Base-by-base conservation (phyloP, 2,329 filamentous ascomycete genomes). In the Thielaviopsis euricoi region DNA sequence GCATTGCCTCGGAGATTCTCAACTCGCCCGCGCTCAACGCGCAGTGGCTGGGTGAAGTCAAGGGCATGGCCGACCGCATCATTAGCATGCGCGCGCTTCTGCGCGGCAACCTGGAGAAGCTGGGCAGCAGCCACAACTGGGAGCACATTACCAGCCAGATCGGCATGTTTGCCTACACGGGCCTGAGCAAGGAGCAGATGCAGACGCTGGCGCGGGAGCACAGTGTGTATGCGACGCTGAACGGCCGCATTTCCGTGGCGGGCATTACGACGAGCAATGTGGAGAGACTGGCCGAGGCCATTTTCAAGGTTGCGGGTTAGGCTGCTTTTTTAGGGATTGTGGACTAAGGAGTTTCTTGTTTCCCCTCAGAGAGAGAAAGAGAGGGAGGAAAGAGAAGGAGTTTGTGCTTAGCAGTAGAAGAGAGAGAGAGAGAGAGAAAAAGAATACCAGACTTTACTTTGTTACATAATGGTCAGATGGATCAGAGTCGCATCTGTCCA, bases 111-210 rank as follows among this genome's bases (percentile, higher is more conserved):
- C 83, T 98, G 58, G 88, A 96, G 81, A 85, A 87, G 73, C 82
- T 96, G 62, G 91, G 91, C 70, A 93, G 87, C 78, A 89, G 89
- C 80, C 89, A 94, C 74, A 88, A 97, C 78, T 98, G 93, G 93
- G 87, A 85, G 71, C 93, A 98, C 79, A 98, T 98, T 74, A 97
- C 93, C 65, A 90, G 80, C 74, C 89, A 95, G 81, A 98, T 98
- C 67, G 93, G 93, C 76, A 98, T 98, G 93, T 98, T 98, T 69
- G 91, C 93, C 66, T 98, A 95, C 80, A 98, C 93, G 56, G 93
- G 93, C 62, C 77, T 98, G 67, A 91, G 79, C 66, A 76, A 90
- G 58, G 85, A 91, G 74, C 87, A 96, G 76, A 96, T 97, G 88
- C 86, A 91, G 58, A 76, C 76, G 67, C 79, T 98, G 62, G 88